phyloP scores from a whole-genome alignment of 2,329 filamentous ascomycete genomes.

The Calonectria leucothoes region DNA sequence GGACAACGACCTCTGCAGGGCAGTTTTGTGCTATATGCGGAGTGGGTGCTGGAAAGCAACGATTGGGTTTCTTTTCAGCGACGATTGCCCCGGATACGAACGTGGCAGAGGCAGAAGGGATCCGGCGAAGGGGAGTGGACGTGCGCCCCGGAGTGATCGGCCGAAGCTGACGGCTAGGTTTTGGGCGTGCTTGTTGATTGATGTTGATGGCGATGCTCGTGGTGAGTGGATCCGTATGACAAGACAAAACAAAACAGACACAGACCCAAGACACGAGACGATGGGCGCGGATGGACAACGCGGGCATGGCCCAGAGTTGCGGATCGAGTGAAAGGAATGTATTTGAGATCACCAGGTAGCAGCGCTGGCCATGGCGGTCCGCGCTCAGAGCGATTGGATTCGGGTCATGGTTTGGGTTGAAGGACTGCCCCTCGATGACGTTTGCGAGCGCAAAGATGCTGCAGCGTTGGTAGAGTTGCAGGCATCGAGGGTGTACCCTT shows the following conservation, averaged over 20 bases:
- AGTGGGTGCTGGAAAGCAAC: background rate
- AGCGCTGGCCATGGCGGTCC: background rate
- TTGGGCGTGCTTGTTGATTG: constrained; percentile 3
- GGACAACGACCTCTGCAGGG: background rate
- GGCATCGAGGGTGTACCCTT: constrained; percentile 20
- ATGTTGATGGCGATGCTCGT: constrained; percentile 18
- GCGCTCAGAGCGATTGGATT: background rate
- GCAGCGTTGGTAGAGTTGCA: constrained; percentile 9
- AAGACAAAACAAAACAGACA: constrained; percentile 20
- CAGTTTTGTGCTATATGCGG: constrained; percentile 1
- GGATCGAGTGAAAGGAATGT: background rate
- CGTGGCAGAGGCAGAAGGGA: background rate
- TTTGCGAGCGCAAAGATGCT: constrained; percentile 22
- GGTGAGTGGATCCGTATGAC: constrained; percentile 20
- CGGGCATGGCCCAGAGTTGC: background rate
- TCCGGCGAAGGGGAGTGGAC: background rate
- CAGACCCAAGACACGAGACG: constrained; percentile 9
- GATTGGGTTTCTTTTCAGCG: constrained; percentile 1
- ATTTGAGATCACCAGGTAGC: constrained; percentile 30
- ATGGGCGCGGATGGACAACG: background rate
- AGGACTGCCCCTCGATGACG: constrained; percentile 42
- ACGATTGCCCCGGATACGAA: constrained; percentile 19
- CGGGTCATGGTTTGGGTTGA: background rate
- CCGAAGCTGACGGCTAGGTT: background rate
- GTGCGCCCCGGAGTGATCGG: background rate